phyloP scores from a whole-genome alignment of 768 basidiomycete species.

The Cystofilobasidium capitatum region DNA sequence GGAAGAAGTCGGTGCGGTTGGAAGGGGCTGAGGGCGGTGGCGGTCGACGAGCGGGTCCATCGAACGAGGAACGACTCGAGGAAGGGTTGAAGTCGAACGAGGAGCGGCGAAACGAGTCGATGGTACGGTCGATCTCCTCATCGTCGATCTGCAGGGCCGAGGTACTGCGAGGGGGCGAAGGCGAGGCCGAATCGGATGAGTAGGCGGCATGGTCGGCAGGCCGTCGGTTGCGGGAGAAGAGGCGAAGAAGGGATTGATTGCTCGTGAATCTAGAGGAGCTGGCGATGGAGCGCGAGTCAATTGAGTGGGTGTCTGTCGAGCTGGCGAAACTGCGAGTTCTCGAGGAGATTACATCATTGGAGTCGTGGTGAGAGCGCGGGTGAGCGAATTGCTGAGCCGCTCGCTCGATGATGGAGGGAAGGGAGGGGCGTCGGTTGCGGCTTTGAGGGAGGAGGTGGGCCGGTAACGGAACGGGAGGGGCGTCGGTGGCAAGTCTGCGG shows the following conservation, averaged over 20 bases:
- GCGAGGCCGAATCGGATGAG: conserved; percentile 15
- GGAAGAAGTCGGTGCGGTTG: conserved; percentile 34
- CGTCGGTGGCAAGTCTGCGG: conserved; percentile 12
- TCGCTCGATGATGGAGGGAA: conserved; percentile 43
- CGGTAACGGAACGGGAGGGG: conserved; percentile 6
- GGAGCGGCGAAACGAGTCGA: conserved; percentile 12
- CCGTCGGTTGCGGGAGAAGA: conserved; percentile 10
- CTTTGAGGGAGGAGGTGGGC: conserved; percentile 2
- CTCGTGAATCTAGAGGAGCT: background rate
- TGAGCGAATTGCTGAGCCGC: conserved; percentile 38
- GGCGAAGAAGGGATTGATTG: conserved; percentile 11
- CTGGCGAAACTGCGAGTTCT: background rate
- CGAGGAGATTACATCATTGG: background rate
- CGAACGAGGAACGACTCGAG: background rate
- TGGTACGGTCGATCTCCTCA: conserved; percentile 18
- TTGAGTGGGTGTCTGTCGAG: conserved; percentile 10
- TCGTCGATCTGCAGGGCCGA: conserved; percentile 13
- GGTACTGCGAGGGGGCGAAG: conserved; percentile 10
- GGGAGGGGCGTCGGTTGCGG: conserved; percentile 36
- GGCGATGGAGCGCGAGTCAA: conserved; percentile 13
- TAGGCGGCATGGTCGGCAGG: background rate
- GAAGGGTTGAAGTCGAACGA: conserved; percentile 8
- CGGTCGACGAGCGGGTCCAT: background rate
- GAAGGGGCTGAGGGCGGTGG: conserved; percentile 33
- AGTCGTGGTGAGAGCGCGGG: conserved; percentile 2